Evolutionary conservation across 1,284 basidiomycete genomes (phyloP), one percentile per base, ranked within the genome.

Genomic region (Marasmius tenuissimus): DNA sequence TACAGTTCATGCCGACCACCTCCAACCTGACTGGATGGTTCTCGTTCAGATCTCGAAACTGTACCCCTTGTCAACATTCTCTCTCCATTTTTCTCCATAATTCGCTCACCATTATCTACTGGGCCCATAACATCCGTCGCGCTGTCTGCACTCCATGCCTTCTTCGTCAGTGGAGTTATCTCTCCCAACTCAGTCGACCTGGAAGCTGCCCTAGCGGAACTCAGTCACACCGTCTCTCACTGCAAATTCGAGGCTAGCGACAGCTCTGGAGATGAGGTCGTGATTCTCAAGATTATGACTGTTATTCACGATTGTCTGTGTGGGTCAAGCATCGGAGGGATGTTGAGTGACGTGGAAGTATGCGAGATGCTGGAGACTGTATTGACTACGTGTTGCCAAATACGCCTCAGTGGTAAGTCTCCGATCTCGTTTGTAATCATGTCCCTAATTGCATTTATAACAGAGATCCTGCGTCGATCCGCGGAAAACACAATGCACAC

Each of bases 291-390:
- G 71, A 96, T 99, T 66, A 87, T 99, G 78, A 87, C 91, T 12
- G 89, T 98, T 10, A 96, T 99, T 64, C 87, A 93, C 65, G 89
- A 94, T 71, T 88, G 93, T 69, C 82, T 97, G 67, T 87, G 89
- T 61, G 86, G 88, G 56, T 68, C 61, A 35, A 78, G 73, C 57
- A 83, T 91, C n/a, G 91, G 89, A 0, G 71, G 74, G 22, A 80
- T 83, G 11, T 81, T 98, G 45, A 92, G 93, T 42, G 97, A 99
- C 70, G 88, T 97, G 63, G 93, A 96, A 73, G 91, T 99, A 20
- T 99, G 97, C 74, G 97, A 98, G 77, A 96, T 99, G 88, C 81
- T 99, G 71, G 97, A 99, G 78, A 98, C 97, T 5, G 96, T 97
- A 1, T 78, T 99, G 65, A 97, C 95, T 39, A 98, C 97, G 69